phyloP scores from a whole-genome alignment of 78 protist species.

The Polysphondylium violaceum region DNA sequence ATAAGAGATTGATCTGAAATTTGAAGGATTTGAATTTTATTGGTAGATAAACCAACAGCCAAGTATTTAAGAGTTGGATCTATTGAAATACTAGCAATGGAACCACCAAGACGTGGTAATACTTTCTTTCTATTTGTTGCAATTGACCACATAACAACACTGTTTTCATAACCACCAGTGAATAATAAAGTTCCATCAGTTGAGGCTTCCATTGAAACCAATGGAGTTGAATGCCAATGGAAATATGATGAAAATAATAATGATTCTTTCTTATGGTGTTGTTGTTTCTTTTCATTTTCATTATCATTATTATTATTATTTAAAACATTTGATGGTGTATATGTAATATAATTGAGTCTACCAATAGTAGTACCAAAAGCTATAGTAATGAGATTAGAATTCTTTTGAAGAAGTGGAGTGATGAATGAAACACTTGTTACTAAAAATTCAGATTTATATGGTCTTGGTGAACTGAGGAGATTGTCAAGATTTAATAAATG shows the following conservation, averaged over 20 bases:
- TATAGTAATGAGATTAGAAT: not conserved
- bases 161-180: constrained; percentile 65
- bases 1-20: constrained; percentile 8
- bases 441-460: constrained; percentile 7
- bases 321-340: no score
- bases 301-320: no score
- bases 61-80: not conserved
- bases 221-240: constrained; percentile 71
- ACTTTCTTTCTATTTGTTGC: constrained; percentile 11
- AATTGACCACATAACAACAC: constrained; percentile 6
- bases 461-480: not conserved
- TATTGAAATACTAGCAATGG: not conserved
- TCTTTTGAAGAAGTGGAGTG: not conserved
- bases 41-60: constrained; percentile 10
- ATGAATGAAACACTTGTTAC: not conserved
- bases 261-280: not conserved
- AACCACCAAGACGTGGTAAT: constrained; percentile 58
- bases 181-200: constrained; percentile 34
- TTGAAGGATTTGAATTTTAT: constrained; percentile 12
- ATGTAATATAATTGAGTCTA: constrained; percentile 19
- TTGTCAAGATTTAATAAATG: not conserved
- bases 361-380: constrained; percentile 28
- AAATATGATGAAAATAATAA: constrained; percentile 5
- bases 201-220: not conserved
- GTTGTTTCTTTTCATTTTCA: not conserved